A percentile compares a stretch with the other conserved stretches of the same genome.
Conservation (phyloP, 148 eudicot species). For the Mesembryanthemum crystallinum region DNA sequence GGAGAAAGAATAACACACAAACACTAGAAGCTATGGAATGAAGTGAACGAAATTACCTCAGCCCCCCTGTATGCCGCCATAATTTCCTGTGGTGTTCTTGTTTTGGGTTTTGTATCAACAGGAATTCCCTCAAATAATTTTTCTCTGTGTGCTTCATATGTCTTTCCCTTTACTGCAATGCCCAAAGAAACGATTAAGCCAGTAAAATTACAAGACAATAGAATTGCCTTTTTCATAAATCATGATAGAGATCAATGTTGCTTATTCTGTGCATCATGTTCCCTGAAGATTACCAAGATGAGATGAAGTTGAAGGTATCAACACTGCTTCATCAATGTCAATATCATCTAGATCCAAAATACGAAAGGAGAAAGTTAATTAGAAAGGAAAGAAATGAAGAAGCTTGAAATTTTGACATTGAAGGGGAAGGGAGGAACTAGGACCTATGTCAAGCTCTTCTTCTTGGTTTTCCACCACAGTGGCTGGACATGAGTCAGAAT, state of each 20-base stretch:
- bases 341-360: slow-evolving; percentile 57
- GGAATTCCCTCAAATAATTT: slow-evolving; percentile 46
- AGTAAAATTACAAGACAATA: background rate
- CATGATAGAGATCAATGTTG: background rate
- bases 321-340: slow-evolving; percentile 64
- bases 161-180: slow-evolving; percentile 42
- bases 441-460: slow-evolving; percentile 67
- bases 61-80: slow-evolving; percentile 65
- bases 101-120: slow-evolving; percentile 50
- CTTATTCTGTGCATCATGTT: slow-evolving; percentile 3
- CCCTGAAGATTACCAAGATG: slow-evolving; percentile 27
- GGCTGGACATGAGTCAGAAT: slow-evolving; percentile 35
- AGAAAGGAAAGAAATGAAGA: slow-evolving; percentile 6
- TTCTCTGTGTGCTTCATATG: slow-evolving; percentile 37
- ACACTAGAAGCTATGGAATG: background rate
- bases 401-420: background rate
- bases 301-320: slow-evolving; percentile 49
- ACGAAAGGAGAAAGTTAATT: background rate
- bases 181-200: slow-evolving; percentile 1
- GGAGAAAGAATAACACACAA: background rate
- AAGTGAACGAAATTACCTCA: slow-evolving; percentile 40
- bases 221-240: background rate
- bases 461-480: slow-evolving; percentile 29
- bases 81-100: slow-evolving; percentile 72
- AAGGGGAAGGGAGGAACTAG: slow-evolving; percentile 11